Conservation (phyloP, 208 protist species). For the Trypanosoma conorhini region DNA sequence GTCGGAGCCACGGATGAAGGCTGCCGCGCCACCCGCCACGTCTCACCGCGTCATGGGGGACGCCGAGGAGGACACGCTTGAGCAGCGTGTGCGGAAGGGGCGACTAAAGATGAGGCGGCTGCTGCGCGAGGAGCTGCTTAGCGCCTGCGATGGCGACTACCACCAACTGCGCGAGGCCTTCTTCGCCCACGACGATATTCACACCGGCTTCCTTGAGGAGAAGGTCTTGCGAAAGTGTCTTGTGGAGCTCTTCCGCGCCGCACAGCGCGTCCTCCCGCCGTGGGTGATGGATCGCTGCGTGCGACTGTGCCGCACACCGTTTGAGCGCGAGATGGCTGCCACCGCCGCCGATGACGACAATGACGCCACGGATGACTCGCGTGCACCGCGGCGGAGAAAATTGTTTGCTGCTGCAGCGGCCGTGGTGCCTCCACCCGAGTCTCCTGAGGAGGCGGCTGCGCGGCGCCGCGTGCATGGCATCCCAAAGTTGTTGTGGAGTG, state of each 20-base stretch:
- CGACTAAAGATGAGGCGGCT: slow-evolving; percentile 29
- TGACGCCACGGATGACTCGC: background rate
- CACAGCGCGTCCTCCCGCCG: slow-evolving; percentile 22
- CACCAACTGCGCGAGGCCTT: slow-evolving; percentile 36
- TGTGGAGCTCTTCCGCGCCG: slow-evolving; percentile 32
- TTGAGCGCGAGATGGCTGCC: slow-evolving; percentile 28
- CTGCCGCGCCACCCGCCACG: background rate
- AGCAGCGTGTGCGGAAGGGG: slow-evolving; percentile 14
- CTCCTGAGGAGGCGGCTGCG: slow-evolving; percentile 31
- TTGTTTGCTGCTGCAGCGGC: background rate
- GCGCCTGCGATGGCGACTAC: slow-evolving; percentile 34
- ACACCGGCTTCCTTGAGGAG: slow-evolving; percentile 42
- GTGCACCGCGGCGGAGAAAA: background rate
- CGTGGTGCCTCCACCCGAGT: slow-evolving; percentile 8
- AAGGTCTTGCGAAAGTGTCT: slow-evolving; percentile 38
- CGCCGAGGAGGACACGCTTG: slow-evolving; percentile 4
- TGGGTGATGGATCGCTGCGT: slow-evolving; percentile 55
- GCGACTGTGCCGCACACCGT: slow-evolving; percentile 38
- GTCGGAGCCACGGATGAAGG: background rate
- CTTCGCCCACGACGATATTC: slow-evolving; percentile 37
- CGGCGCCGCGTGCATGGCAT: slow-evolving; percentile 33
- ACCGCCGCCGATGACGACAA: background rate
- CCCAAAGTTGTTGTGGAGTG: slow-evolving; percentile 22
- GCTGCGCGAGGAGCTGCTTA: slow-evolving; percentile 33
- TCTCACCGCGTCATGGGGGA: background rate